Percentiles rank a stretch among this genome's conserved stretches.
These are phyloP conservation scores for Rubroboletus satanas DNA, from an alignment of 768 basidiomycete genomes.

Conservation along the genomic window DNA sequence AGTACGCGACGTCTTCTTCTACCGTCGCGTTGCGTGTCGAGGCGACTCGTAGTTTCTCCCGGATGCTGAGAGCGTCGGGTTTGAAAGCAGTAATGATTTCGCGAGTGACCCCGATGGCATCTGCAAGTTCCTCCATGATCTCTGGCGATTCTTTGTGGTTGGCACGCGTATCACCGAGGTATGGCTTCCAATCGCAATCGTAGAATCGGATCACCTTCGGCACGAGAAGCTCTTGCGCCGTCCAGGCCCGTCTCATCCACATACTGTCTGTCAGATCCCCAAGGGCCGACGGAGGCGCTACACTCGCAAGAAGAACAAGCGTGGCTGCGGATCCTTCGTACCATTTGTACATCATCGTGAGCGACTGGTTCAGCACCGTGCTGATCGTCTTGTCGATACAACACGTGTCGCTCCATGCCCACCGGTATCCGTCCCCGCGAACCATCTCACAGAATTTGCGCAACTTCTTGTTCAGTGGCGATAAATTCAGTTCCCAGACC, in stretches of 20 bases:
- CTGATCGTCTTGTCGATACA: no score
- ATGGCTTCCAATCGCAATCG: background rate
- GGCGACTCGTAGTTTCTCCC: conserved; percentile 6
- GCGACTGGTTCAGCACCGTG: no score
- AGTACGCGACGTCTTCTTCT: conserved; percentile 8
- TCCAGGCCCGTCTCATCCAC: background rate
- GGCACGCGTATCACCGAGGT: background rate
- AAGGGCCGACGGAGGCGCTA: background rate
- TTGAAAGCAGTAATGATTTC: background rate
- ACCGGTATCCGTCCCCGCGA: conserved; percentile 6
- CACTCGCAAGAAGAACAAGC: background rate
- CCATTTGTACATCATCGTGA: background rate
- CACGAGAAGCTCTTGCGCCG: background rate
- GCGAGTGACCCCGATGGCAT: background rate
- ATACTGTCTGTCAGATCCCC: background rate
- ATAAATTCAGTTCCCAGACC: background rate
- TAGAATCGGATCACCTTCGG: background rate
- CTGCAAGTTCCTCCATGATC: background rate
- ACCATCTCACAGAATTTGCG: background rate
- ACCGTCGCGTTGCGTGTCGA: conserved; percentile 3
- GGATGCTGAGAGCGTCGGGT: background rate
- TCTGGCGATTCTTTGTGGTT: background rate
- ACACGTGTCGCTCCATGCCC: no score
- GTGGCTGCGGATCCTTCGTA: background rate
- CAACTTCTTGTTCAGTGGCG: background rate